Evolutionary conservation across 2,329 filamentous ascomycete species (phyloP).

Genomic region (Purpureocillium lavendulum): DNA sequence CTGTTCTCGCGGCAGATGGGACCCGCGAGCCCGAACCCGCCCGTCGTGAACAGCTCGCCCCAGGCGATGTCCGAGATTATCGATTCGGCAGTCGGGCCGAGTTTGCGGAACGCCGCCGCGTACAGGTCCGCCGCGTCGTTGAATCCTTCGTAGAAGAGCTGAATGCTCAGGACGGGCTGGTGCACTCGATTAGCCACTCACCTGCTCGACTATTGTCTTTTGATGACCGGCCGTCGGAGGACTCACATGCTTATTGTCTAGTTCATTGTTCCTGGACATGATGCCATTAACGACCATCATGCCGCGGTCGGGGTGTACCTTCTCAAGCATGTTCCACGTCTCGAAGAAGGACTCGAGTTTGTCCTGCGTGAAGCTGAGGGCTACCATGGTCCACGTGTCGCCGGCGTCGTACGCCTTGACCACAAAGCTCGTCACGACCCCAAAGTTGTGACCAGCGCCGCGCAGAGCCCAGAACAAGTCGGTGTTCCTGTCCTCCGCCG

Average conservation of each 20-base stretch:
- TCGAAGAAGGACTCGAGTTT: constrained; percentile 1
- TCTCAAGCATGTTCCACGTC: constrained; percentile 2
- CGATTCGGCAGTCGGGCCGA: constrained; percentile 1
- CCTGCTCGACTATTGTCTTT: too few species aligned
- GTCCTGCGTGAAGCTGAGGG: constrained; percentile 1
- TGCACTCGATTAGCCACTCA: too few species aligned
- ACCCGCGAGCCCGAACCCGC: constrained; percentile 1
- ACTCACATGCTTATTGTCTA: background rate
- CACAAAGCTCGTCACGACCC: constrained; percentile 18
- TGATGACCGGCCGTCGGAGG: too few species aligned
- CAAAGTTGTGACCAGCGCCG: constrained; percentile 24
- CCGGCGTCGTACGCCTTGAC: constrained; percentile 18
- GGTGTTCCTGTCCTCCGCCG: constrained; percentile 12
- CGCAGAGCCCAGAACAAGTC: constrained; percentile 27
- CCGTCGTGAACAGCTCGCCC: constrained; percentile 4
- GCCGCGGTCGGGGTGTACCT: background rate
- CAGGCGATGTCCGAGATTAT: background rate
- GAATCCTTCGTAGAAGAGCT: constrained; percentile 5
- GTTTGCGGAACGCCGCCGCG: constrained; percentile 6
- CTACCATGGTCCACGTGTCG: background rate
- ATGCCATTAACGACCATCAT: background rate
- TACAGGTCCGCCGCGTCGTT: constrained; percentile 2
- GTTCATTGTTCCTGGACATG: background rate
- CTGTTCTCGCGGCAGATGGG: constrained; percentile 5
- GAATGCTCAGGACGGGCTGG: constrained; percentile 7